Conservation (phyloP, 805 yeast species). For the Candida rishiriensis region DNA sequence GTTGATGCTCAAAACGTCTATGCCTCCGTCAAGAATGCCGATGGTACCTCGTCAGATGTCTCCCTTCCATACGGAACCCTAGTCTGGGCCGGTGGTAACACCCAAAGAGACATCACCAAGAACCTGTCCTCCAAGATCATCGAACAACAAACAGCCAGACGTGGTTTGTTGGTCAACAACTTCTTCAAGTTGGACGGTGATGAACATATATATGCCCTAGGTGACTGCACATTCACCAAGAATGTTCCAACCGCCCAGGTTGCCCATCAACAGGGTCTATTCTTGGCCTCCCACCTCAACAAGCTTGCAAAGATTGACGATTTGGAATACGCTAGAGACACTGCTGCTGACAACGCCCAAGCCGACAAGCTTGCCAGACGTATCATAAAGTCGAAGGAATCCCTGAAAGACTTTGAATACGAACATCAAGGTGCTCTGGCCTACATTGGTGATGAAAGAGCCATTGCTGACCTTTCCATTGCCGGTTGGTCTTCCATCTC, state of each 20-base stretch:
- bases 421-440: conserved; percentile 91
- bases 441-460: conserved; percentile 88
- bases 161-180: conserved; percentile 84
- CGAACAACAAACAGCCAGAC: conserved; percentile 75
- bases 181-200: conserved; percentile 77
- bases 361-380: conserved; percentile 35
- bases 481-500: conserved; percentile 76
- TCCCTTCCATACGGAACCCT: conserved; percentile 82
- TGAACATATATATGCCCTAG: conserved; percentile 74
- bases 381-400: conserved; percentile 36
- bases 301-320: conserved; percentile 59
- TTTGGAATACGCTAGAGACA: conserved; percentile 39
- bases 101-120: conserved; percentile 70
- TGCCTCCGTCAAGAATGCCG: conserved; percentile 63
- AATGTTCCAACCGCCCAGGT: conserved; percentile 96
- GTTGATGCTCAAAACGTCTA: conserved; percentile 66
- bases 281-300: conserved; percentile 66
- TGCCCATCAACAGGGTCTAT: conserved; percentile 89
- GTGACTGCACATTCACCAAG: conserved; percentile 90
- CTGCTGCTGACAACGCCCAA: conserved; percentile 39
- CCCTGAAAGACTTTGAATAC: conserved; percentile 64
- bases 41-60: conserved; percentile 54
- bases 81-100: conserved; percentile 97
- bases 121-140: conserved; percentile 64
- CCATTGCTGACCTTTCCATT: conserved; percentile 85